Conservation (phyloP, 306 rosid species). For the Boehmeria nivea region DNA sequence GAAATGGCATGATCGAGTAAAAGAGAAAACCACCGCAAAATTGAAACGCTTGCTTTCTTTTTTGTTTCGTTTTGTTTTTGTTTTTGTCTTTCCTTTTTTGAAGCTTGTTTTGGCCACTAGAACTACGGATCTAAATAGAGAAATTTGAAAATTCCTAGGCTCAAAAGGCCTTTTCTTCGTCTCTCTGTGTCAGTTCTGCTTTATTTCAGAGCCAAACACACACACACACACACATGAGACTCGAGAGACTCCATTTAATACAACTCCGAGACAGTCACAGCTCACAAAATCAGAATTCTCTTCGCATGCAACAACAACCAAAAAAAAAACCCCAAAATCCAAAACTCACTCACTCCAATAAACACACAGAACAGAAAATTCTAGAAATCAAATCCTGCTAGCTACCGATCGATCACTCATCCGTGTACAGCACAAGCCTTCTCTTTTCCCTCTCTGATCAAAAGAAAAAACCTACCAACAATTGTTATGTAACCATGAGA, state of each 20-base stretch:
- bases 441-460: background rate
- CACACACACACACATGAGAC: background rate
- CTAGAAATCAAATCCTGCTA: background rate
- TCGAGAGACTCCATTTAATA: slow-evolving; percentile 4
- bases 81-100: too few relatives aligned
- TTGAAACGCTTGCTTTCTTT: background rate
- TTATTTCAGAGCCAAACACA: slow-evolving; percentile 25
- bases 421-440: too few relatives aligned
- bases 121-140: background rate
- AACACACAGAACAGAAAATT: slow-evolving; percentile 5
- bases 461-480: slow-evolving; percentile 11
- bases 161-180: background rate
- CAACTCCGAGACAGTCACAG: too few relatives aligned
- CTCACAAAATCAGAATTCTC: slow-evolving; percentile 1
- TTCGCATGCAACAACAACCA: slow-evolving; percentile 3
- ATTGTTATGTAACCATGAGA: background rate
- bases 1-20: slow-evolving; percentile 46
- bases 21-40: background rate
- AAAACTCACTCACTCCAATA: background rate
- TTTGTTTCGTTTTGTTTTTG: too few relatives aligned
- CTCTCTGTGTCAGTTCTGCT: slow-evolving; percentile 26
- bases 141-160: background rate
- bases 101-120: background rate
- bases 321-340: background rate
- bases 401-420: too few relatives aligned